phyloP scores from a whole-genome alignment of 176 grass and related monocot species.

The Canna indica region DNA sequence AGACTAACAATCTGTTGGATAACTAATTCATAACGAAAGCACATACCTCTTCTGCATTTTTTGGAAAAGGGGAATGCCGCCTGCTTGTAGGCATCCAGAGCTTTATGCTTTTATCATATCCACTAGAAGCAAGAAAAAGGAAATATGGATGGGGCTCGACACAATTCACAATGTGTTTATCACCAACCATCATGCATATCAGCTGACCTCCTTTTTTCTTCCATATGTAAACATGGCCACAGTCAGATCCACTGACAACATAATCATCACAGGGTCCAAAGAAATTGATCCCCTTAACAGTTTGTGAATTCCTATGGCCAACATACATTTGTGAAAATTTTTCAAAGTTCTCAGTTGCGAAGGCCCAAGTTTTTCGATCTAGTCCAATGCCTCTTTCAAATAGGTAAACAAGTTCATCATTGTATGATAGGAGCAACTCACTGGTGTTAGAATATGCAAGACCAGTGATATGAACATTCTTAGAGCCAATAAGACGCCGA shows the following conservation, averaged over 20 bases:
- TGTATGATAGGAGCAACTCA: constrained; percentile 80
- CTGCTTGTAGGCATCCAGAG: constrained; percentile 49
- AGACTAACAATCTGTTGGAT: not conserved
- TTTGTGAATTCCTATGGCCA: constrained; percentile 74
- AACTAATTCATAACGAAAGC: not conserved
- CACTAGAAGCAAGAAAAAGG: constrained; percentile 69
- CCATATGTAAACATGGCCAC: constrained; percentile 83
- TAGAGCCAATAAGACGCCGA: constrained; percentile 40
- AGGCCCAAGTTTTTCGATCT: constrained; percentile 32
- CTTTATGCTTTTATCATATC: constrained; percentile 58
- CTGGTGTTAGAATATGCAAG: constrained; percentile 59
- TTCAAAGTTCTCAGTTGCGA: constrained; percentile 24
- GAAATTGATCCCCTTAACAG: constrained; percentile 71
- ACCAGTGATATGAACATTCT: constrained; percentile 46
- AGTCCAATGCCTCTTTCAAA: constrained; percentile 59
- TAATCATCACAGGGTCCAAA: constrained; percentile 78
- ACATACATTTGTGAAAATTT: constrained; percentile 42
- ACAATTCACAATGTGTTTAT: constrained; percentile 61
- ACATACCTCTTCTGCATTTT: constrained; percentile 51
- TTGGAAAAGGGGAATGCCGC: constrained; percentile 24
- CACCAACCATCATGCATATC: constrained; percentile 60
- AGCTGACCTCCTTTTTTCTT: constrained; percentile 63
- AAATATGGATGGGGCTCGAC: constrained; percentile 60
- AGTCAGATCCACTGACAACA: constrained; percentile 77
- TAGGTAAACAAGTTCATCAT: constrained; percentile 65